Evolutionary conservation across 2,329 filamentous ascomycete species (phyloP), one percentile per base, ranked within the genome.

Genomic region (Proliferodiscus dingleyae): DNA sequence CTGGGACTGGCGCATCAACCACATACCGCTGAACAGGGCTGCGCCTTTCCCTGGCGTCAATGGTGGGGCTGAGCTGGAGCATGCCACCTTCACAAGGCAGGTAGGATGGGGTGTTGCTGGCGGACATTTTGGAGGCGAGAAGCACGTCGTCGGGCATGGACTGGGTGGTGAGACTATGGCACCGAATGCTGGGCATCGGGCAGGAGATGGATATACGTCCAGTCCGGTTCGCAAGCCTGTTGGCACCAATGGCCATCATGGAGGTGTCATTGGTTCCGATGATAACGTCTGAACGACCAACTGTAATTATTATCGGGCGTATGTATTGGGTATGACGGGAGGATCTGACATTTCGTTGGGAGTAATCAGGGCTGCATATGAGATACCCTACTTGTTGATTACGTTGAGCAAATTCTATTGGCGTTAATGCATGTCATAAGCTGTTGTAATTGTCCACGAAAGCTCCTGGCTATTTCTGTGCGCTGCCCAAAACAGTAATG

Each of bases 1-100:
- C 41, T 87, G 81, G 77, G 81, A 88, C 61, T 86, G 80, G 72
- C 68, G 82, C 9, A 81, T 67, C 53, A 80, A 80, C 59, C 82
- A 86, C 59, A 75, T 86, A 24, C 81, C 82, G 1, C 71, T 88
- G 4, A 75, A 78, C 54, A 73, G 81, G 16, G 69, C 72, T 33
- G 66, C 71, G 16, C 70, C 79, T 0, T 83, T 81, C 57, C 64
- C 68, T 18, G 81, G 79, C 50, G 68, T 67, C n/a, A 51, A 46
- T 4, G 67, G 65, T 0, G 62, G 63, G 5, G 64, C 62, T 3
- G 73, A 74, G 38, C 71, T 82, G 39, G 70, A 72, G 44, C 68
- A 77, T 43, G 71, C 77, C 0, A 66, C 78, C 3, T 82, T 75
- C 49, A 84, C 80, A 0, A 68, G 77, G 47, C 73, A 75, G 55